A percentile compares a stretch with the other conserved stretches of the same genome.
Conservation (phyloP, 1,139 yeast species). For the Meyerozyma elateridarum region DNA sequence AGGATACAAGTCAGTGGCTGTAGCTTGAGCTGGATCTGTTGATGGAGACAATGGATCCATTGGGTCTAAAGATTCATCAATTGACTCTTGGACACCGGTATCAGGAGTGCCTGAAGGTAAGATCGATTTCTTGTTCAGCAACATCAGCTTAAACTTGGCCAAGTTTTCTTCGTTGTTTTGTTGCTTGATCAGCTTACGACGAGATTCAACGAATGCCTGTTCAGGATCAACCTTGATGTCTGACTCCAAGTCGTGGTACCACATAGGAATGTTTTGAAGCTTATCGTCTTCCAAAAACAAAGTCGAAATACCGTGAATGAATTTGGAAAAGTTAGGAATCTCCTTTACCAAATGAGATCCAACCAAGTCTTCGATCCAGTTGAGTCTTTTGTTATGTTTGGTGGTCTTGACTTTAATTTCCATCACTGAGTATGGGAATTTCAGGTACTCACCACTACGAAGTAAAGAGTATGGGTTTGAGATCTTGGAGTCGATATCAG, state of each 20-base stretch:
- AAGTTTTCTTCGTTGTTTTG: conserved; percentile 47
- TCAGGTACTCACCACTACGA: conserved; percentile 79
- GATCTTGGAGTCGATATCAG: conserved; percentile 77
- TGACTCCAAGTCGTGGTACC: conserved; percentile 87
- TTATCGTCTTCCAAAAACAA: conserved; percentile 87
- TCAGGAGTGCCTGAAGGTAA: conserved; percentile 34
- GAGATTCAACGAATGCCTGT: conserved; percentile 61
- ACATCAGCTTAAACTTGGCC: conserved; percentile 40
- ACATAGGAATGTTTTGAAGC: conserved; percentile 84
- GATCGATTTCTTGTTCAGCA: conserved; percentile 30
- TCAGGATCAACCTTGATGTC: conserved; percentile 76
- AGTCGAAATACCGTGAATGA: conserved; percentile 85
- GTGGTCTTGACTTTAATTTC: conserved; percentile 71
- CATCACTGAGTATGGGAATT: conserved; percentile 89
- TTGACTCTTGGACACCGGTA: conserved; percentile 8
- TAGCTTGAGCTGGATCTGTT: conserved; percentile 4
- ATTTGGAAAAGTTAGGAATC: conserved; percentile 86
- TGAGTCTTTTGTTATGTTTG: conserved; percentile 37
- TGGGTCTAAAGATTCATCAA: conserved; percentile 9
- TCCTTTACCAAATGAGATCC: conserved; percentile 76
- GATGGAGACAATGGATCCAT: conserved; percentile 4
- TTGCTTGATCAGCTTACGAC: conserved; percentile 33
- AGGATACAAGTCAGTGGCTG: conserved; percentile 13
- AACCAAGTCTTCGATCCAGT: conserved; percentile 87
- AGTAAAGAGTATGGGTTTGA: conserved; percentile 66